Conservation (phyloP, 768 basidiomycete species). For the Russula compacta region DNA sequence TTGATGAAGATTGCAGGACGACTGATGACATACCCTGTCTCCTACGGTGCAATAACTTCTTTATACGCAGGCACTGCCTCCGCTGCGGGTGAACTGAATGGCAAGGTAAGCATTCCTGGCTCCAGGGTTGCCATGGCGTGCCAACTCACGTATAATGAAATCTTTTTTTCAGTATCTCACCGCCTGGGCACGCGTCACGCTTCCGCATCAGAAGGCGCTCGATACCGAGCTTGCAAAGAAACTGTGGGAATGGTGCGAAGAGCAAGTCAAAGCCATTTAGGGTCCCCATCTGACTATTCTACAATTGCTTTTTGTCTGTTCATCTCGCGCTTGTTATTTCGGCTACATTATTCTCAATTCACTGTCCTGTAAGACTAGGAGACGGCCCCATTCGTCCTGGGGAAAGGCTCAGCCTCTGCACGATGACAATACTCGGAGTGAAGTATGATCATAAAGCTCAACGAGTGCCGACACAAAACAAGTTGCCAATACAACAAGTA, state of each 20-base stretch:
- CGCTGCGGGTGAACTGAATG: neutral
- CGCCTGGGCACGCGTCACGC: conserved; percentile 3
- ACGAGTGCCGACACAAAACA: no score
- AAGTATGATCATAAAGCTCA: no score
- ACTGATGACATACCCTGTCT: neutral
- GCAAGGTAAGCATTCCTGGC: neutral
- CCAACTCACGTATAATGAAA: neutral
- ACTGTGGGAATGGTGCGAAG: conserved; percentile 1
- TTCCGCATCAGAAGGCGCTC: neutral
- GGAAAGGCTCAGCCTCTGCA: no score
- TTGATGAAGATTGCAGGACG: neutral
- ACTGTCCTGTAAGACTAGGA: no score
- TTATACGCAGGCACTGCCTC: neutral
- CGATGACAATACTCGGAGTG: no score
- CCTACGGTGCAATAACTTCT: neutral
- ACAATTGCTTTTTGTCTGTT: neutral
- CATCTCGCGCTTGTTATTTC: neutral
- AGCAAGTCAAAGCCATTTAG: neutral
- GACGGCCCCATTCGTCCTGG: no score
- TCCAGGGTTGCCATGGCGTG: neutral
- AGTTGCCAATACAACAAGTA: no score
- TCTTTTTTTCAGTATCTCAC: neutral
- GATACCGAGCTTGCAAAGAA: neutral
- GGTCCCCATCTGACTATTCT: neutral
- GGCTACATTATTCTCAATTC: neutral